phyloP scores from a whole-genome alignment of 2,329 filamentous ascomycete genomes.

The Blumeria hordei region DNA sequence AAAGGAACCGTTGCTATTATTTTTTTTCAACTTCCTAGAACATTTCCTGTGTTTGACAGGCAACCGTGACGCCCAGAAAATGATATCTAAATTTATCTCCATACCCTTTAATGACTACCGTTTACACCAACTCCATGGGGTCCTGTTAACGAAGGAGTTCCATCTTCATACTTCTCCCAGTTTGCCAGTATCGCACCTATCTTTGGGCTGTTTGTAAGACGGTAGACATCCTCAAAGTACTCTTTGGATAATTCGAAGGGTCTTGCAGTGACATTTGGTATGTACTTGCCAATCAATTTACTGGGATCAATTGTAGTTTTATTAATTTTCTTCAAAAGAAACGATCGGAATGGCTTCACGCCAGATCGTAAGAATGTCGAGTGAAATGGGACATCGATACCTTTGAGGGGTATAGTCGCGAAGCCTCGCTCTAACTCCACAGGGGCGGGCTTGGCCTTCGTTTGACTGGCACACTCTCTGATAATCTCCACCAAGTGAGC shows the following conservation, averaged over 20 bases:
- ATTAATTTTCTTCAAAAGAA: slow-evolving; percentile 99
- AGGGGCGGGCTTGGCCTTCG: slow-evolving; percentile 67
- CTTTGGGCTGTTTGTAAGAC: slow-evolving; percentile 45
- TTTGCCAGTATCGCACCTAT: slow-evolving; percentile 16
- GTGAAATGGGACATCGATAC: slow-evolving; percentile 98
- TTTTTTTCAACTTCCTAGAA: too few species aligned
- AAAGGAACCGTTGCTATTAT: neutral
- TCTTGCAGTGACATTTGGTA: slow-evolving; percentile 90
- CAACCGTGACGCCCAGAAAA: neutral
- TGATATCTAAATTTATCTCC: neutral
- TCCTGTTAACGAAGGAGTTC: slow-evolving; percentile 9
- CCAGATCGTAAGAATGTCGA: slow-evolving; percentile 92
- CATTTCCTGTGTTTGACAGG: neutral
- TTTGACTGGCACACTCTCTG: slow-evolving; percentile 63
- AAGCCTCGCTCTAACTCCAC: slow-evolving; percentile 84
- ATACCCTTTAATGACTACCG: slow-evolving; percentile 4
- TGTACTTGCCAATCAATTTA: slow-evolving; percentile 95
- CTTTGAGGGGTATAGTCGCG: slow-evolving; percentile 85
- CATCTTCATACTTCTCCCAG: slow-evolving; percentile 16
- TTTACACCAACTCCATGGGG: slow-evolving; percentile 9
- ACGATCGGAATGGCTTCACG: slow-evolving; percentile 95
- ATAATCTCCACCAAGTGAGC: slow-evolving; percentile 78
- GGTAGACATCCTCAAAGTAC: slow-evolving; percentile 98
- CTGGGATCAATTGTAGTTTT: slow-evolving; percentile 95
- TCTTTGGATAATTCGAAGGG: slow-evolving; percentile 93